Base-by-base conservation (phyloP, 2,329 filamentous ascomycete species). In the Sporothrix euskadiensis region DNA sequence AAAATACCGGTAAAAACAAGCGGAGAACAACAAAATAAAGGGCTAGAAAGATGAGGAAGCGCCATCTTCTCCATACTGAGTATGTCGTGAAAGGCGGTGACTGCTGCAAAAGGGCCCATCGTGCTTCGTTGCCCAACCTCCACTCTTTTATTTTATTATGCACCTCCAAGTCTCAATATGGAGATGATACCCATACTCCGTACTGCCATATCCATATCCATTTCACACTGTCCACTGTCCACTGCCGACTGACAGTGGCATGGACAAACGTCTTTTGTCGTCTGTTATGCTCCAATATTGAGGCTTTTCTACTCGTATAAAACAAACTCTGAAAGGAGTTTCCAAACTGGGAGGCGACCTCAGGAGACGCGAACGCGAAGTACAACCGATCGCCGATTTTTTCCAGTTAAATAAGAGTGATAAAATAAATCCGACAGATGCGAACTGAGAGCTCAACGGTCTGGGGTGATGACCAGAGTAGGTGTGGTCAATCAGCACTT, bases 51-150 rank as follows among this genome's bases (percentile, higher is more conserved):
- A 44, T 4, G 39, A 35, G 6, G 16, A n/a, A 19, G 41, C 47
- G 56, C 30, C 30, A 39, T 22, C 26, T 69, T 22, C 35, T 57
- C n/a, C 19, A 44, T 61, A 6, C 19, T 30, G 30, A 26, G 47
- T 16, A 35, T 54, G 44, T 56, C 49, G 52, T 57, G 52, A 56
- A 56, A 57, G 32, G 49, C 49, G 49, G 49, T 70, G 68, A 41
- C 68, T 44, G 49, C 52, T 39, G 32, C 32, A 30, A 30, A 56
- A 19, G 22, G 19, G 47, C 16, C 39, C 39, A 66, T 47, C 61
- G 52, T 52, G 56, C 56, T 35, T 52, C 56, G 41, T 71, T 26
- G 69, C 47, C 66, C 66, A 69, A 69, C 66, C 66, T 69, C 66
- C 66, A 54, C 71, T 56, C 59, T 66, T 32, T 26, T 26, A 19